phyloP scores from a whole-genome alignment of 2,329 filamentous ascomycete species.

The Aotearoamyces nothofagi region DNA sequence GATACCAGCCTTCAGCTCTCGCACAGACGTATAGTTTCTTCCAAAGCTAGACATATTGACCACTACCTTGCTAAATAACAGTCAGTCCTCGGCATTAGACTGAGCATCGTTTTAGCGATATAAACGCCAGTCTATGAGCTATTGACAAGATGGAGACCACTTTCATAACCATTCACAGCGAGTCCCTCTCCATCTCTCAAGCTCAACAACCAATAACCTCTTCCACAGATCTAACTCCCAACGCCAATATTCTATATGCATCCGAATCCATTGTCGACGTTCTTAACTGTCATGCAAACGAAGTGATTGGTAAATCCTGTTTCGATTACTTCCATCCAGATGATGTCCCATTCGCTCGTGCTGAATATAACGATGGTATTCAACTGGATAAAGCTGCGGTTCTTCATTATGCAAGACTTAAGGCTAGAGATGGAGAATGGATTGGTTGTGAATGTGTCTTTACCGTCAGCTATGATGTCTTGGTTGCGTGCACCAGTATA shows the following conservation, averaged over 20 bases:
- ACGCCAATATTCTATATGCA: constrained; percentile 69
- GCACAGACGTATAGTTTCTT: too few relatives aligned
- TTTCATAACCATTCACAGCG: constrained; percentile 84
- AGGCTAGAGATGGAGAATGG: constrained; percentile 54
- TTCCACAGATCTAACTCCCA: constrained; percentile 48
- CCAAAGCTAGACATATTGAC: too few relatives aligned
- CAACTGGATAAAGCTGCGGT: constrained; percentile 74
- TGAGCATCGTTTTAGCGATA: constrained; percentile 22
- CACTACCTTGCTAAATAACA: too few relatives aligned
- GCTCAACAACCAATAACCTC: constrained; percentile 8
- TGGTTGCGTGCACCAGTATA: constrained; percentile 72
- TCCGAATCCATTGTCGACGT: constrained; percentile 77
- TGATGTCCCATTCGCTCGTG: constrained; percentile 60
- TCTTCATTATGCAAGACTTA: constrained; percentile 63
- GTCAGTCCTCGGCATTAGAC: too few relatives aligned
- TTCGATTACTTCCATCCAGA: constrained; percentile 82
- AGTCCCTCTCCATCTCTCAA: constrained; percentile 21
- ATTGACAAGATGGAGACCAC: constrained; percentile 55
- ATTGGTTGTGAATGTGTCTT: constrained; percentile 79
- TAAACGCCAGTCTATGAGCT: constrained; percentile 15
- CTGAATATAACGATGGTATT: constrained; percentile 58
- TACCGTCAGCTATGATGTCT: constrained; percentile 74
- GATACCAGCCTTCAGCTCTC: too few relatives aligned
- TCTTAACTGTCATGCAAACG: constrained; percentile 61
- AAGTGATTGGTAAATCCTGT: constrained; percentile 60